Conservation (phyloP, 495 filamentous ascomycete genomes). For the Aspergillus incahuasiensis region DNA sequence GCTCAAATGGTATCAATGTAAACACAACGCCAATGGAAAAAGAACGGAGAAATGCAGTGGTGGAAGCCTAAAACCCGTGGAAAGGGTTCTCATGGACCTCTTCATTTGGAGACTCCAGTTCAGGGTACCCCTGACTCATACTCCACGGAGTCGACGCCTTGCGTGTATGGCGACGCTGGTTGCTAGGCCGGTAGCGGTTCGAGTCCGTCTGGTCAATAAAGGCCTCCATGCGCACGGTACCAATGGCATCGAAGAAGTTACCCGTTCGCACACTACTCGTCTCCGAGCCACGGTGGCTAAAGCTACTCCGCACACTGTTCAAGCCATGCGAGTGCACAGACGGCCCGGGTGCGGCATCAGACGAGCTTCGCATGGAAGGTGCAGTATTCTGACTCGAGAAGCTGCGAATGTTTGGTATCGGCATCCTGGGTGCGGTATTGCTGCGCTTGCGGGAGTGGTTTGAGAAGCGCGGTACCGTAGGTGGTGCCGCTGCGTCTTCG, state of each 20-base stretch:
- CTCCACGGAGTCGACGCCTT: conserved; percentile 40
- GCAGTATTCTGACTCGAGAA: conserved; percentile 61
- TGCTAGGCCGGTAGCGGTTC: conserved; percentile 23
- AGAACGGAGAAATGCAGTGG: background rate
- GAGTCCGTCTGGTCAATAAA: conserved; percentile 53
- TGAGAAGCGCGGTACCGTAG: conserved; percentile 72
- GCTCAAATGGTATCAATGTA: conserved; percentile 10
- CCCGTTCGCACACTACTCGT: conserved; percentile 38
- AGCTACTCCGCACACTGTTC: conserved; percentile 38
- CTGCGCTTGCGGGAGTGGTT: conserved; percentile 77
- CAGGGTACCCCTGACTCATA: conserved; percentile 26
- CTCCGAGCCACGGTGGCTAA: conserved; percentile 42
- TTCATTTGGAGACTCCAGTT: conserved; percentile 30
- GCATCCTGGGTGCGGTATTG: conserved; percentile 70
- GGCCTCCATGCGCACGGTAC: conserved; percentile 94
- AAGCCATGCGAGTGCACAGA: conserved; percentile 18
- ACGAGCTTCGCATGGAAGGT: conserved; percentile 51
- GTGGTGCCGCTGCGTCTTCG: conserved; percentile 64
- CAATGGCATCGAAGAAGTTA: conserved; percentile 62
- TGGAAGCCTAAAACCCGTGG: conserved; percentile 30
- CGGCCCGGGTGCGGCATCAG: conserved; percentile 44
- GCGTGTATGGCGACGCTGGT: conserved; percentile 21
- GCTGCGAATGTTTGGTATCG: conserved; percentile 58
- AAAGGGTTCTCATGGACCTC: conserved; percentile 36
- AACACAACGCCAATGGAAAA: background rate